Conservation (phyloP, 495 filamentous ascomycete species). For the Aspergillus nanangensis region DNA sequence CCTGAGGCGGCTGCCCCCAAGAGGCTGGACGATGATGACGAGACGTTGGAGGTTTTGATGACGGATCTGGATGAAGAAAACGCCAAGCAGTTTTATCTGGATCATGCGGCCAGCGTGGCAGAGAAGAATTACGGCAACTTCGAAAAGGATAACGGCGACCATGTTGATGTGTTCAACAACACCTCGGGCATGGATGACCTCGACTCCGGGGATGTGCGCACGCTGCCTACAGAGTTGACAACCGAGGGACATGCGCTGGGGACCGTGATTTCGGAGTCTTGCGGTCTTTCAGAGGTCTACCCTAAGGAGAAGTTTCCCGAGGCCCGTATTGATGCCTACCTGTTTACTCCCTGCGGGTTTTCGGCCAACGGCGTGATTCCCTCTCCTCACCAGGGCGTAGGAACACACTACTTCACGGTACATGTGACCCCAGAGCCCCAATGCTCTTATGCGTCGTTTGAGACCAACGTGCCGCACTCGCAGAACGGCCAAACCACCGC, state of each 20-base stretch:
- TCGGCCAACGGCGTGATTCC: slow-evolving; percentile 97
- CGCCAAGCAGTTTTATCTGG: slow-evolving; percentile 94
- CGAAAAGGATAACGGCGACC: slow-evolving; percentile 47
- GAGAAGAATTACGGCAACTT: slow-evolving; percentile 63
- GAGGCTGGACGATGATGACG: slow-evolving; percentile 57
- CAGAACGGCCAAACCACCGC: slow-evolving; percentile 84
- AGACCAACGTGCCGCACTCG: slow-evolving; percentile 94
- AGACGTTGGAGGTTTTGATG: slow-evolving; percentile 97
- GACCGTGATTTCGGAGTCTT: slow-evolving; percentile 85
- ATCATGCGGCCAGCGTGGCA: slow-evolving; percentile 85
- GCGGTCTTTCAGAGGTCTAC: slow-evolving; percentile 87
- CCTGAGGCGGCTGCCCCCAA: slow-evolving; percentile 31
- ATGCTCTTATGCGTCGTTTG: slow-evolving; percentile 98
- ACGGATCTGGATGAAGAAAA: slow-evolving; percentile 91
- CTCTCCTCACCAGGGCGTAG: slow-evolving; percentile 57
- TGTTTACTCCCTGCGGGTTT: slow-evolving; percentile 97
- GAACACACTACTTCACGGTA: slow-evolving; percentile 95
- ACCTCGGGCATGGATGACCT: slow-evolving; percentile 62
- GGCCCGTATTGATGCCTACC: slow-evolving; percentile 90
- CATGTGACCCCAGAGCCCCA: slow-evolving; percentile 97
- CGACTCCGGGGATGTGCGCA: slow-evolving; percentile 51
- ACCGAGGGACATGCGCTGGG: slow-evolving; percentile 95
- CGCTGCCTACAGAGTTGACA: slow-evolving; percentile 67
- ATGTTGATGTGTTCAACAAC: slow-evolving; percentile 77
- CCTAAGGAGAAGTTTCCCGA: slow-evolving; percentile 83